Conservation (phyloP, 1,139 yeast genomes). For the Casaregolazyma lundiana region DNA sequence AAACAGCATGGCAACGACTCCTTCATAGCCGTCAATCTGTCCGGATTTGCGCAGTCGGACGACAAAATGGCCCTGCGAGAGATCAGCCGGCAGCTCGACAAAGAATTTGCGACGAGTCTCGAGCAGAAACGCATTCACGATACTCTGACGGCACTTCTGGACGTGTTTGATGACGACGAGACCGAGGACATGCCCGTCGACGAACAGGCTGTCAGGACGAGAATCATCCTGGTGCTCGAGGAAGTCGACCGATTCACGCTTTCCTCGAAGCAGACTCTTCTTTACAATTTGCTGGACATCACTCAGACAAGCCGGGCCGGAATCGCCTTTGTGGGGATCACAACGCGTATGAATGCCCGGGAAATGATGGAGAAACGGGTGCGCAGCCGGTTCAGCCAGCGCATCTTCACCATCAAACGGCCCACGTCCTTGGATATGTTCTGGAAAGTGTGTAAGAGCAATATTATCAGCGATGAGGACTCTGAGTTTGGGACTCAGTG, state of each 20-base stretch:
- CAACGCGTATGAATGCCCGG: slow-evolving; percentile 68
- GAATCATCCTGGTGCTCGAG: slow-evolving; percentile 69
- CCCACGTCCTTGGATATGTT: slow-evolving; percentile 37
- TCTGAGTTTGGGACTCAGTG: slow-evolving; percentile 34
- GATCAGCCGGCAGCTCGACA: slow-evolving; percentile 77
- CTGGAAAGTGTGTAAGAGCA: slow-evolving; percentile 31
- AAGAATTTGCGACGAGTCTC: slow-evolving; percentile 29
- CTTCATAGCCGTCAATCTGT: slow-evolving; percentile 59
- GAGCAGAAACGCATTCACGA: slow-evolving; percentile 49
- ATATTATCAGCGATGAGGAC: slow-evolving; percentile 27
- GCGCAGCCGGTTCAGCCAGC: slow-evolving; percentile 80
- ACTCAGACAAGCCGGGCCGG: slow-evolving; percentile 69
- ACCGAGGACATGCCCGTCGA: slow-evolving; percentile 28
- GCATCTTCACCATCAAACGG: slow-evolving; percentile 59
- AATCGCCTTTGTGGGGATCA: slow-evolving; percentile 74
- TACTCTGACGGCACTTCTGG: slow-evolving; percentile 48
- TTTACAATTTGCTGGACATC: slow-evolving; percentile 83
- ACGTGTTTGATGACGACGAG: slow-evolving; percentile 38
- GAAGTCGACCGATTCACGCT: slow-evolving; percentile 70
- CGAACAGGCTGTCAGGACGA: slow-evolving; percentile 22
- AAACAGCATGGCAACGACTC: slow-evolving; percentile 35
- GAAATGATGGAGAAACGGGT: slow-evolving; percentile 90
- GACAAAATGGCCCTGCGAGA: slow-evolving; percentile 79
- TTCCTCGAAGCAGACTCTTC: slow-evolving; percentile 68
- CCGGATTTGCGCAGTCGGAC: slow-evolving; percentile 69